These are phyloP conservation scores for Populus trichocarpa DNA, from an alignment of 441 rosid genomes.

Conservation along the genomic window DNA sequence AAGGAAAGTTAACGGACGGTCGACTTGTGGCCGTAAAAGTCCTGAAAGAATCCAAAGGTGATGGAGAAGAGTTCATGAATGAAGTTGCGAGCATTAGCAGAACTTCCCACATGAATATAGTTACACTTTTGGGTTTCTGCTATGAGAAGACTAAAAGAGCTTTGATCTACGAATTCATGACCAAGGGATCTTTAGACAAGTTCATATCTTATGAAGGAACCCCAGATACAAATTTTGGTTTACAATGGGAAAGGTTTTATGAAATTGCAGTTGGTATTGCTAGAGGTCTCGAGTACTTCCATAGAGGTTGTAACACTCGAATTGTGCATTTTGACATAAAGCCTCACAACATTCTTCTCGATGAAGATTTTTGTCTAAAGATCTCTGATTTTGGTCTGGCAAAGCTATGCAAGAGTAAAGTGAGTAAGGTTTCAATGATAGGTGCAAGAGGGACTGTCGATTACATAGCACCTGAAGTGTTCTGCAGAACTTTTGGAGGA, in stretches of 20 bases:
- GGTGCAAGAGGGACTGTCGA: background rate
- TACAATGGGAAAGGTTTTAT: background rate
- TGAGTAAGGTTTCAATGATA: background rate
- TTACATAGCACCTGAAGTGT: background rate
- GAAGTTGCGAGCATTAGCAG: constrained; percentile 10
- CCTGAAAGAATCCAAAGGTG: background rate
- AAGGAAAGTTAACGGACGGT: background rate
- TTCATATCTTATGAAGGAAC: background rate
- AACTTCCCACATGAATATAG: constrained; percentile 12
- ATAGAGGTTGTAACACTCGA: background rate
- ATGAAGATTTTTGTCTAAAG: background rate
- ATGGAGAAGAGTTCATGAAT: constrained; percentile 11
- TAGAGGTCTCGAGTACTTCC: background rate
- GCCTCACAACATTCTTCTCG: background rate
- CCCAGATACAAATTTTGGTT: background rate
- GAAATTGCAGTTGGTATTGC: background rate
- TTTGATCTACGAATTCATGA: constrained; percentile 9
- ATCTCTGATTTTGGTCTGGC: background rate
- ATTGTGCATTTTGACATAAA: background rate
- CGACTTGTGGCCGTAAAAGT: background rate
- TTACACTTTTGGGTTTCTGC: constrained; percentile 2
- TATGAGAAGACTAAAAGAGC: constrained; percentile 2
- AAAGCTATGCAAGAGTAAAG: background rate
- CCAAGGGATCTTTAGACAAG: constrained; percentile 1
- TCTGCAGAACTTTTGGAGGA: background rate